Conservation (phyloP, 2,329 filamentous ascomycete species). For the Chaetomium olivaceum region DNA sequence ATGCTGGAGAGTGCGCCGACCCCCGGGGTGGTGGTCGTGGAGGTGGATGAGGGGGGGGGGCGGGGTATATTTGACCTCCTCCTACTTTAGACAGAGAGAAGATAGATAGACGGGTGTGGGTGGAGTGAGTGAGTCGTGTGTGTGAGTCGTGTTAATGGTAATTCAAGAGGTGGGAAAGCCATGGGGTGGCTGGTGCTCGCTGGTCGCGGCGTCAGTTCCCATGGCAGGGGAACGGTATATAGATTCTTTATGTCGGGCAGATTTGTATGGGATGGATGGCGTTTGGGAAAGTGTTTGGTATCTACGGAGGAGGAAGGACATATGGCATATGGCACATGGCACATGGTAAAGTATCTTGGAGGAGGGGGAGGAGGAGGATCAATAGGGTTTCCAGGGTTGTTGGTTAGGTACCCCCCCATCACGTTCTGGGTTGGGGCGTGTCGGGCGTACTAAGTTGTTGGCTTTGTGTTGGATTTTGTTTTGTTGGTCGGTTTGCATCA, state of each 20-base stretch:
- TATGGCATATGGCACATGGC: no score
- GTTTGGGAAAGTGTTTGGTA: not conserved
- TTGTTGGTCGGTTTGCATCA: conserved; percentile 14
- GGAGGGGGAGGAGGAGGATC: conserved; percentile 6
- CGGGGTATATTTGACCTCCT: conserved; percentile 23
- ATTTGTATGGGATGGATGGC: not conserved
- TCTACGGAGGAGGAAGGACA: not conserved
- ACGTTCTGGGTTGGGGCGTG: not conserved
- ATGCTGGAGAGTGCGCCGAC: conserved; percentile 51
- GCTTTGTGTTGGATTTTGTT: not conserved
- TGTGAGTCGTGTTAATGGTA: conserved; percentile 4
- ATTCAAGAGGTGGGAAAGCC: not conserved
- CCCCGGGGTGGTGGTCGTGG: not conserved
- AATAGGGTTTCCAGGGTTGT: not conserved
- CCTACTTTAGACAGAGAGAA: not conserved
- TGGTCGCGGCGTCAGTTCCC: conserved; percentile 2
- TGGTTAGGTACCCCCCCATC: not conserved
- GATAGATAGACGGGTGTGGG: not conserved
- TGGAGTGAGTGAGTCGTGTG: not conserved
- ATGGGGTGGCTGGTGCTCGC: not conserved
- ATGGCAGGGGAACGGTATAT: not conserved
- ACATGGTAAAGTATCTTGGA: not conserved
- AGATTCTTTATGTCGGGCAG: not conserved
- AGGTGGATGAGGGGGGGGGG: not conserved
- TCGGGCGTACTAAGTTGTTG: not conserved